Conservation (phyloP, 2,329 filamentous ascomycete species). For the Colletotrichum tofieldiae region DNA sequence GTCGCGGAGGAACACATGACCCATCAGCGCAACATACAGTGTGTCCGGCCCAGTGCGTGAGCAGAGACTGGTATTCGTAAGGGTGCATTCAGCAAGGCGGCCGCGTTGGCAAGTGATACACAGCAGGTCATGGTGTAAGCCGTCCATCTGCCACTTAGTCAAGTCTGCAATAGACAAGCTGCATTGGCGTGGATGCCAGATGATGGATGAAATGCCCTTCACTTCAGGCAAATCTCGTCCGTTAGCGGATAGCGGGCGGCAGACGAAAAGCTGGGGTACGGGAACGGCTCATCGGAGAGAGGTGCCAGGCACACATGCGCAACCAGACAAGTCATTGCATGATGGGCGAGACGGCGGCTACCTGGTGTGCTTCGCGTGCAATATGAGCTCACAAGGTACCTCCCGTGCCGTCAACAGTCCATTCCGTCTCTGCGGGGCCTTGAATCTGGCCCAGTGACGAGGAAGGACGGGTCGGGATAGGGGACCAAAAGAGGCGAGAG, state of each 20-base stretch:
- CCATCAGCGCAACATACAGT: neutral
- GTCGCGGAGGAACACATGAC: slow-evolving; percentile 25
- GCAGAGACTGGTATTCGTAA: neutral
- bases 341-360: neutral
- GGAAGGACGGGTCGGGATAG: neutral
- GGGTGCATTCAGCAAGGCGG: neutral
- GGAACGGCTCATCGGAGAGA: slow-evolving; percentile 24
- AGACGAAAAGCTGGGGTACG: slow-evolving; percentile 35
- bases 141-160: neutral
- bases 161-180: slow-evolving; percentile 2
- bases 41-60: slow-evolving; percentile 4
- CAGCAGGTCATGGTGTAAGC: neutral
- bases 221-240: slow-evolving; percentile 30
- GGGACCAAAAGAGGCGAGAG: neutral
- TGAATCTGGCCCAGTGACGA: slow-evolving; percentile 2
- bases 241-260: slow-evolving; percentile 36
- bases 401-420: neutral
- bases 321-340: slow-evolving; percentile 4
- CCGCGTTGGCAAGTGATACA: neutral
- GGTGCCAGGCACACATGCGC: slow-evolving; percentile 25
- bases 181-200: slow-evolving; percentile 30
- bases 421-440: slow-evolving; percentile 7
- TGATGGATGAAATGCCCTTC: slow-evolving; percentile 10
- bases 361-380: slow-evolving; percentile 10
- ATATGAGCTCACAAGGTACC: neutral